Evolutionary conservation across 441 rosid species (phyloP).

Genomic region (Croton setiger): DNA sequence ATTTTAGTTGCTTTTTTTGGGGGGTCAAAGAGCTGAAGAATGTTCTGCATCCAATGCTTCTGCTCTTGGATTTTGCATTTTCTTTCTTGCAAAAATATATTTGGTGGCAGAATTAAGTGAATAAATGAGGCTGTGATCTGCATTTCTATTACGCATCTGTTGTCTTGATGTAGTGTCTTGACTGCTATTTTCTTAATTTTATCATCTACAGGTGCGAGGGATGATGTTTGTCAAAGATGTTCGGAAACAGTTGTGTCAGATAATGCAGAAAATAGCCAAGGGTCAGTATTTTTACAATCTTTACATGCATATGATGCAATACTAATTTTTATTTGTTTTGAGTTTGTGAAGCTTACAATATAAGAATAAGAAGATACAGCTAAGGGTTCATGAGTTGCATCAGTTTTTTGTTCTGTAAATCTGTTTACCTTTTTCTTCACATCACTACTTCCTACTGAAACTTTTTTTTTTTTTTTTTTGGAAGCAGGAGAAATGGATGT

Average conservation of each 20-base stretch:
- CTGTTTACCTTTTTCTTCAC: neutral
- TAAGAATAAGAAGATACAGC: neutral
- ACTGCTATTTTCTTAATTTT: slow-evolving; percentile 10
- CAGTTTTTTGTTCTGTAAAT: neutral
- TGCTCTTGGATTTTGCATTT: neutral
- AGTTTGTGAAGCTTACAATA: neutral
- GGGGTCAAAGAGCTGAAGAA: neutral
- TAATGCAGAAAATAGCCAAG: slow-evolving; percentile 81
- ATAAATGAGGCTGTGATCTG: neutral
- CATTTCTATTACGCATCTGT: slow-evolving; percentile 1
- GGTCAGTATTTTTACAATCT: slow-evolving; percentile 47
- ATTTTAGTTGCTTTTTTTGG: slow-evolving; percentile 4
- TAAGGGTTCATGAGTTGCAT: neutral
- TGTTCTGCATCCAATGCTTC: neutral
- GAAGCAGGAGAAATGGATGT: slow-evolving; percentile 75
- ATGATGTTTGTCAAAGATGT: slow-evolving; percentile 93
- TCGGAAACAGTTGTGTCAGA: slow-evolving; percentile 83
- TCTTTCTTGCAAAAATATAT: slow-evolving; percentile 4
- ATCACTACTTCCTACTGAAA: neutral
- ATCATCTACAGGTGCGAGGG: slow-evolving; percentile 70
- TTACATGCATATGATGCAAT: neutral
- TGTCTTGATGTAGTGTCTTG: slow-evolving; percentile 9
- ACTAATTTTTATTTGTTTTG: neutral
- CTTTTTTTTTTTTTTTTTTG: slow-evolving; percentile 9
- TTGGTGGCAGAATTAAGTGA: neutral